phyloP scores from a whole-genome alignment of 163 green algal genomes.

The Smithsoniella earleae region DNA sequence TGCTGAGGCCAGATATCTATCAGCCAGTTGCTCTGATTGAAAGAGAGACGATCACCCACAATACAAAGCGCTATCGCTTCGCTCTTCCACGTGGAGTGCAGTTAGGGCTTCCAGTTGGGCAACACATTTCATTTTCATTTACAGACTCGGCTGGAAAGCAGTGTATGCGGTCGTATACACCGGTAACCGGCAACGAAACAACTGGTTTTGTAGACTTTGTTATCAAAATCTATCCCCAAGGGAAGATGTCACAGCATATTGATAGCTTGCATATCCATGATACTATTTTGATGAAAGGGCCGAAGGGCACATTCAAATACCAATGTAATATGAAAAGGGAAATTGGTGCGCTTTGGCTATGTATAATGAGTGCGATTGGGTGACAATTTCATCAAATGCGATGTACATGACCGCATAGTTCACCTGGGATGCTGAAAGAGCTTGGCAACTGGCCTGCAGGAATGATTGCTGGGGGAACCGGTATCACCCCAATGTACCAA shows the following conservation, averaged over 20 bases:
- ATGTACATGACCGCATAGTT: background rate
- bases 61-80: conserved; percentile 68
- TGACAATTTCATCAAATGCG: background rate
- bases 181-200: conserved; percentile 55
- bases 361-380: background rate
- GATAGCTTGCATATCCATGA: conserved; percentile 72
- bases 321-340: conserved; percentile 50
- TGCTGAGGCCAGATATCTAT: background rate
- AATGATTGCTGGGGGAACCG: conserved; percentile 86
- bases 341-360: conserved; percentile 42
- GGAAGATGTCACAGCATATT: conserved; percentile 72
- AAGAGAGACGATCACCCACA: conserved; percentile 55
- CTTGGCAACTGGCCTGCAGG: conserved; percentile 36
- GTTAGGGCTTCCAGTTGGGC: conserved; percentile 70
- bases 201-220: conserved; percentile 89
- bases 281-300: conserved; percentile 76
- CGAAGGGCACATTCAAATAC: conserved; percentile 77
- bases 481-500: conserved; percentile 94
- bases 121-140: conserved; percentile 73
- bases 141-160: conserved; percentile 49
- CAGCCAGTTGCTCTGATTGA: background rate
- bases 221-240: conserved; percentile 86
- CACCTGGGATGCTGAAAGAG: background rate
- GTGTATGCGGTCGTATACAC: conserved; percentile 69
- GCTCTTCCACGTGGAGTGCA: conserved; percentile 49